Conservation (phyloP, 345 rosid genomes). For the Draba incana region DNA sequence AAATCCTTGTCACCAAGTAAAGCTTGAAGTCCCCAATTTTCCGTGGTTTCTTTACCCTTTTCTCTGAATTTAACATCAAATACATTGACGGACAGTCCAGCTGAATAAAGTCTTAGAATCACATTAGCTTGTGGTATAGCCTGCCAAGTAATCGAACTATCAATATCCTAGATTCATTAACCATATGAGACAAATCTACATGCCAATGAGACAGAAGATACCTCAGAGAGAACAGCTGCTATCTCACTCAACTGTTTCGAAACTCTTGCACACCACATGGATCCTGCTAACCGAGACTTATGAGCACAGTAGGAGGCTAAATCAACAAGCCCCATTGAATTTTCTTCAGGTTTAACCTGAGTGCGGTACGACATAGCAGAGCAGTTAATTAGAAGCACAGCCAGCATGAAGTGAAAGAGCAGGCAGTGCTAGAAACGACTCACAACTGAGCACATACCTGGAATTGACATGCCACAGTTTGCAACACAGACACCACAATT, state of each 20-base stretch:
- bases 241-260: slow-evolving; percentile 12
- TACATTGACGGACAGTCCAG: slow-evolving; percentile 47
- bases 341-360: background rate
- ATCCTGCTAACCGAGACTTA: slow-evolving; percentile 12
- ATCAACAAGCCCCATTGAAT: slow-evolving; percentile 13
- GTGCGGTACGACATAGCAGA: background rate
- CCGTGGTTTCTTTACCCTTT: background rate
- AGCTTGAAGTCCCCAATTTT: slow-evolving; percentile 37
- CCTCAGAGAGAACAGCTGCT: slow-evolving; percentile 5
- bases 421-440: slow-evolving; percentile 2
- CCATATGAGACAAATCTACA: background rate
- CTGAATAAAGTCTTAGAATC: slow-evolving; percentile 66
- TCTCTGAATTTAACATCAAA: background rate
- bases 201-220: background rate
- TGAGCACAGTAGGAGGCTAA: slow-evolving; percentile 15
- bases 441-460: background rate
- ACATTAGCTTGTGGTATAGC: slow-evolving; percentile 47
- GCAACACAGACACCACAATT: background rate
- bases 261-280: background rate
- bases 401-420: too few relatives aligned
- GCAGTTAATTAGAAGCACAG: too few relatives aligned
- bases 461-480: slow-evolving; percentile 1
- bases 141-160: slow-evolving; percentile 46
- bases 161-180: background rate
- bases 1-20: slow-evolving; percentile 44